Evolutionary conservation across 108 stramenopile species (phyloP).

Genomic region (Epipyxis sp.): DNA sequence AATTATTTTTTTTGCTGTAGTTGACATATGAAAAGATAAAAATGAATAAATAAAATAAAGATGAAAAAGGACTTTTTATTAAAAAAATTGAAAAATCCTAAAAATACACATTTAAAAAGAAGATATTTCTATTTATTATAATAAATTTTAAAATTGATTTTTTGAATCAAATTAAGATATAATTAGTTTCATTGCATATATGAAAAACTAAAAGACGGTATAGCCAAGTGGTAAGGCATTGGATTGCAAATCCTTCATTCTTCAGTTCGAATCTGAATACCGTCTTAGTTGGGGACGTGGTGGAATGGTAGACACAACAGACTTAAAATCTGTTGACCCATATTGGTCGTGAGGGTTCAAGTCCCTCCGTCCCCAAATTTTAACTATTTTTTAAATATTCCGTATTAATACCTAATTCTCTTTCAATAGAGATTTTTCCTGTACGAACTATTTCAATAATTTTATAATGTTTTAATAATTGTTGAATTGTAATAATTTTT

Average conservation of each 20-base stretch:
- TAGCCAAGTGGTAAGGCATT: conserved; percentile 13
- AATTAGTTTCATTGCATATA: too few relatives aligned
- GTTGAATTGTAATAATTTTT: conserved; percentile 25
- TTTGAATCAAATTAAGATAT: not conserved
- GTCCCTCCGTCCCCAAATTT: conserved; percentile 31
- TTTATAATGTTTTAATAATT: conserved; percentile 31
- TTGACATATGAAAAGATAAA: too few relatives aligned
- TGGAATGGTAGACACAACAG: conserved; percentile 31
- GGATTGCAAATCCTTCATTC: conserved; percentile 28
- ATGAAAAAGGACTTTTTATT: not conserved
- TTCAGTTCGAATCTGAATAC: conserved; percentile 30
- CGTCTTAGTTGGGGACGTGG: conserved; percentile 28
- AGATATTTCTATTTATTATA: not conserved
- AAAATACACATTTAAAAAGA: not conserved
- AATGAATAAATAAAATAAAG: not conserved
- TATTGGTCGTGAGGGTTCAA: conserved; percentile 32
- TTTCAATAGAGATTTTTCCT: conserved; percentile 28
- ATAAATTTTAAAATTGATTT: not conserved
- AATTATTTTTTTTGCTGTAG: too few relatives aligned
- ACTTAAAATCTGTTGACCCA: conserved; percentile 30
- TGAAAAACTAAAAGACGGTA: too few relatives aligned
- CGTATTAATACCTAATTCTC: conserved; percentile 27
- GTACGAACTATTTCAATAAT: conserved; percentile 22
- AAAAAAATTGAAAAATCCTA: not conserved
- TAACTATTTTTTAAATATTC: conserved; percentile 31